These are phyloP conservation scores for Nakaseomyces nivariensis DNA, from an alignment of 1,139 yeast genomes.

Conservation along the genomic window DNA sequence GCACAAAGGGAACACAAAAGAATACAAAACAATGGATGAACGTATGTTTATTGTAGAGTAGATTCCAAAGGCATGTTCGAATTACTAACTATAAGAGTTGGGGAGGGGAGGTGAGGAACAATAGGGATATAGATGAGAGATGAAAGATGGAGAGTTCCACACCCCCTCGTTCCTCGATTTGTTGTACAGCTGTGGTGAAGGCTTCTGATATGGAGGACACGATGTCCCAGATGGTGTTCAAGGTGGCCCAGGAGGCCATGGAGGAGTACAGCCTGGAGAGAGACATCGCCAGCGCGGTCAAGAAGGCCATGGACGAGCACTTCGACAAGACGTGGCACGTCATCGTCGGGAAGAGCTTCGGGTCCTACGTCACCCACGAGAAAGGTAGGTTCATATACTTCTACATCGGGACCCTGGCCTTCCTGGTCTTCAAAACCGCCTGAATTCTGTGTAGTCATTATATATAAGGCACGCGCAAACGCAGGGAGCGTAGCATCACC, in stretches of 20 bases:
- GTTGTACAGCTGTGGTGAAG: constrained; percentile 21
- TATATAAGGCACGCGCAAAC: too few relatives aligned
- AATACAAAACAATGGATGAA: background rate
- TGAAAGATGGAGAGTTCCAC: too few relatives aligned
- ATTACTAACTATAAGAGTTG: too few relatives aligned
- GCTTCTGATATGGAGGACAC: constrained; percentile 39
- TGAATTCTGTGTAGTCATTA: too few relatives aligned
- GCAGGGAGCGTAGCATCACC: too few relatives aligned
- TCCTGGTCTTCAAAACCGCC: constrained; percentile 66
- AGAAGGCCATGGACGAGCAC: constrained; percentile 57
- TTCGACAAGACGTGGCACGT: constrained; percentile 93
- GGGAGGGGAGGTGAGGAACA: too few relatives aligned
- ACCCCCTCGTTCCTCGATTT: too few relatives aligned
- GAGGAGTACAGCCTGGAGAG: constrained; percentile 44
- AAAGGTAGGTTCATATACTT: constrained; percentile 76
- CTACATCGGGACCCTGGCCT: constrained; percentile 71
- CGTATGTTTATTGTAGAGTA: background rate
- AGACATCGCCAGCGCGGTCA: constrained; percentile 73
- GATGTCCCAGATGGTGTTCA: constrained; percentile 48
- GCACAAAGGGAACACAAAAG: too few relatives aligned
- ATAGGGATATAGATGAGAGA: too few relatives aligned
- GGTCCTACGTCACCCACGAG: constrained; percentile 87
- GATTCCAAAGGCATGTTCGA: too few relatives aligned
- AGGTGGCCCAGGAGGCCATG: constrained; percentile 46
- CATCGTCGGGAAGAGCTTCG: constrained; percentile 86